Percentiles rank a stretch among this genome's conserved stretches.
These are phyloP conservation scores for Yamadazyma paraphyllophila DNA, from an alignment of 805 yeast genomes.

Conservation along the genomic window DNA sequence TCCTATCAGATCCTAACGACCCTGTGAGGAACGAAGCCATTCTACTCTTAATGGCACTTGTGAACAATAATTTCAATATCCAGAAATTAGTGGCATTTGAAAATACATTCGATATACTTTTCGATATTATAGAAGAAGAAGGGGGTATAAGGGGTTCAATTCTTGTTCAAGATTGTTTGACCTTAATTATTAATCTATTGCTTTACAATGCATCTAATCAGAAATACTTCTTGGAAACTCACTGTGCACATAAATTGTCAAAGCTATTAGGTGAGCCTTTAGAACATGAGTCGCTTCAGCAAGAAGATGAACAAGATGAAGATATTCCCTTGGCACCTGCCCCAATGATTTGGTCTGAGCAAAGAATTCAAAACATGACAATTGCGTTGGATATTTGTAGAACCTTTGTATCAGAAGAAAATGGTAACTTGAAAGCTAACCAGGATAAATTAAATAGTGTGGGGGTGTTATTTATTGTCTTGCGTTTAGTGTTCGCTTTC, in stretches of 20 bases:
- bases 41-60: conserved; percentile 77
- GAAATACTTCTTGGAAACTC: conserved; percentile 81
- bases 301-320: conserved; percentile 32
- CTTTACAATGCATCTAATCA: conserved; percentile 88
- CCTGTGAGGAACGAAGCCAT: conserved; percentile 89
- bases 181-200: conserved; percentile 67
- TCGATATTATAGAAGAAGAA: conserved; percentile 77
- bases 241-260: conserved; percentile 66
- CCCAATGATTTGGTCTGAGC: conserved; percentile 73
- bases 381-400: conserved; percentile 71
- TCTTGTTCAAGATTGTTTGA: conserved; percentile 87
- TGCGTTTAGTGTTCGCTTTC: conserved; percentile 69
- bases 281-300: background rate
- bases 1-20: conserved; percentile 52
- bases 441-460: conserved; percentile 61
- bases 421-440: conserved; percentile 56
- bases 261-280: conserved; percentile 59
- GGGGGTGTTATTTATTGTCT: conserved; percentile 61
- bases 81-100: conserved; percentile 95
- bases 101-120: conserved; percentile 80
- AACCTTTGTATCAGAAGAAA: conserved; percentile 68
- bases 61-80: conserved; percentile 75
- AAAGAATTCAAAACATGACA: conserved; percentile 62
- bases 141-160: conserved; percentile 88
- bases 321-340: conserved; percentile 18